Base-by-base conservation (phyloP, 1,284 basidiomycete genomes). In the Mixia osmundae region DNA sequence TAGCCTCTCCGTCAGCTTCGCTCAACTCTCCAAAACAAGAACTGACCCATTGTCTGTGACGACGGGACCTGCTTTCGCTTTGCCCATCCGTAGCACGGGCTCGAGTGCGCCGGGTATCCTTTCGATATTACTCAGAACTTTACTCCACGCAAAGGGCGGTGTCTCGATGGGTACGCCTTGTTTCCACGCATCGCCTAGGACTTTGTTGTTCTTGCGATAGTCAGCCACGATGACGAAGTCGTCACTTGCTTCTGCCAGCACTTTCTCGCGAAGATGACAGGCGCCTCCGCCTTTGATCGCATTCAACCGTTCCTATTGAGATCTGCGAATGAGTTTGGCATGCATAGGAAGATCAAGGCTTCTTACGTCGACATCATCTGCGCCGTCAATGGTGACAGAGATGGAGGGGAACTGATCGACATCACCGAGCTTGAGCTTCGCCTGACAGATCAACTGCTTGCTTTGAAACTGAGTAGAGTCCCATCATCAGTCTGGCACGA, bases 241-340 rank as follows among this genome's bases (percentile, higher is more conserved):
- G 49, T 69, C 68, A 12, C 89, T 85, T 14, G 83, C 83, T 57
- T 95, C 89, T 3, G 83, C 47, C 15, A 97, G 67, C 3, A 97
- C 85, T 58, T 97, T 97, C 60, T 97, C 91, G 24, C 87, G 71
- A 24, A 97, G 60, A 50, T 97, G 91, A 57, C 89, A 95, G 1
- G 85, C 89, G 7, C 89, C 89, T 39, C 89, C 89, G 10, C 89
- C 89, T 59, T 97, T 97, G 63, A 99, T 89, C 43, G 78, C 78
- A 60, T 97, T 91, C 37, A 99, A 63, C 27, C 71, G 59, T n/a
- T n/a, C n/a, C n/a, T n/a, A n/a, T n/a, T n/a, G n/a, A n/a, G n/a
- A n/a, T n/a, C n/a, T n/a, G n/a, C n/a, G n/a, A n/a, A n/a, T n/a
- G n/a, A n/a, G n/a, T n/a, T n/a, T n/a, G n/a, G n/a, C n/a, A n/a